These are phyloP conservation scores for Mycena vitilis DNA, from an alignment of 768 basidiomycete species.

Conservation along the genomic window DNA sequence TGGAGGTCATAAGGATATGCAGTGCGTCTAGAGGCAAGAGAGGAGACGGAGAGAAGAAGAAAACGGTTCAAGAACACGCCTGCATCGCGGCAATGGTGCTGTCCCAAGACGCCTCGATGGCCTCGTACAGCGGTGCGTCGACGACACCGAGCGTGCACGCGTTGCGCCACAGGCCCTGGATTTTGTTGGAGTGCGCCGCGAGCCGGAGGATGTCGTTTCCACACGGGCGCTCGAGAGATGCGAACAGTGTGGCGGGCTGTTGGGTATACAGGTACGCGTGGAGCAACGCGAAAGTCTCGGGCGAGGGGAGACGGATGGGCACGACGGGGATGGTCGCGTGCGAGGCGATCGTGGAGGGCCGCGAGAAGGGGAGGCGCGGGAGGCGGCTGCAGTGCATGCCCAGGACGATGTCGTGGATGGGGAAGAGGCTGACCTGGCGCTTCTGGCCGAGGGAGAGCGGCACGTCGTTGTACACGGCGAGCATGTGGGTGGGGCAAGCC, in stretches of 20 bases:
- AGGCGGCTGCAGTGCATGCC: conserved; percentile 53
- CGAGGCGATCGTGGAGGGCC: conserved; percentile 11
- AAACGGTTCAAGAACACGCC: conserved; percentile 22
- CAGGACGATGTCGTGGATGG: conserved; percentile 57
- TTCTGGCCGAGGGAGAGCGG: conserved; percentile 35
- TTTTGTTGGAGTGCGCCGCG: conserved; percentile 22
- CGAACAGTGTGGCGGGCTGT: conserved; percentile 52
- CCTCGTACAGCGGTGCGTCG: conserved; percentile 59
- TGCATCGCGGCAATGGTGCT: conserved; percentile 55
- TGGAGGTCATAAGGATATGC: conserved; percentile 5
- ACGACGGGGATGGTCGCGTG: conserved; percentile 56
- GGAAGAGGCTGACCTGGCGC: conserved; percentile 49
- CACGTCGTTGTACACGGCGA: conserved; percentile 49
- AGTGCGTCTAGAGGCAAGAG: conserved; percentile 15
- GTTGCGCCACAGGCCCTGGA: conserved; percentile 64
- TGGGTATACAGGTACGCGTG: conserved; percentile 64
- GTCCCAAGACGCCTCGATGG: conserved; percentile 64
- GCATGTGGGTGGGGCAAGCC: conserved; percentile 47
- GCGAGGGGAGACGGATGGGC: conserved; percentile 63
- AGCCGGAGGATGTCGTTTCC: conserved; percentile 33
- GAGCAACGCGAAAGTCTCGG: conserved; percentile 61
- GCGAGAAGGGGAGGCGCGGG: conserved; percentile 46
- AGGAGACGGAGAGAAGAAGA: too few relatives aligned
- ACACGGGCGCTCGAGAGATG: conserved; percentile 52
- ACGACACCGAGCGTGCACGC: conserved; percentile 61